Evolutionary conservation across 2,329 filamentous ascomycete species (phyloP), one percentile per base, ranked within the genome.

Genomic region (Aspergillus fructus): DNA sequence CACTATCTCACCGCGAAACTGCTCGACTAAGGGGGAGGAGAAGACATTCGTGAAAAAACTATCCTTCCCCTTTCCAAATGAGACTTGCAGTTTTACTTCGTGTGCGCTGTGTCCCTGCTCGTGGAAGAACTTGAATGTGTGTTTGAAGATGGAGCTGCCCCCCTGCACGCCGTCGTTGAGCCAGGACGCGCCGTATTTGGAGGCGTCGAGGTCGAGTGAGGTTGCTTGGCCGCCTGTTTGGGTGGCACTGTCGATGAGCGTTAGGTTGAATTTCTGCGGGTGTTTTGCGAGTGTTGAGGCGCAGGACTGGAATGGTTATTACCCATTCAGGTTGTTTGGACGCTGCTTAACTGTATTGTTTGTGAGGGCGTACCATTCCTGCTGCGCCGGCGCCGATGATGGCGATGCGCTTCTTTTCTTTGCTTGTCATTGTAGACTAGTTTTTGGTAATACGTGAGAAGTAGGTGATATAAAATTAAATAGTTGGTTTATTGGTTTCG

Each of bases 271-370:
- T 61, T 81, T 83, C 39, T 88, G 81, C 0, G 83, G 83, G 61
- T 89, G 85, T 48, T 88, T 81, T 47, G 85, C 81, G 27, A 90
- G 79, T 30, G 87, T 87, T 30, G 86, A 81, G 11, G 87, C 87
- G 69, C 86, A 89, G 54, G 85, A 84, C 86, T 81, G 52, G 4
- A 39, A 12, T 41, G 27, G 21, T 52, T 41, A 17, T 34, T 11
- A 21, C 3, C 3, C 3, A 21, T 21, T 21, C 3, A 21, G 21
- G 21, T 4, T 21, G 21, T 21, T 21, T 21, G 21, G 21, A 4
- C 4, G 21, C 21, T 33, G 39, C 27, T 30, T 30, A 9, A 11
- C 3, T 30, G 9, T 30, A 9, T 30, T 30, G 7, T 24, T 24
- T 24, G 5, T 30, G 8, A 9, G 3, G 9, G 45, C 66, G 58